Evolutionary conservation across 1,284 basidiomycete species (phyloP).

Genomic region (Blastosporella zonata): DNA sequence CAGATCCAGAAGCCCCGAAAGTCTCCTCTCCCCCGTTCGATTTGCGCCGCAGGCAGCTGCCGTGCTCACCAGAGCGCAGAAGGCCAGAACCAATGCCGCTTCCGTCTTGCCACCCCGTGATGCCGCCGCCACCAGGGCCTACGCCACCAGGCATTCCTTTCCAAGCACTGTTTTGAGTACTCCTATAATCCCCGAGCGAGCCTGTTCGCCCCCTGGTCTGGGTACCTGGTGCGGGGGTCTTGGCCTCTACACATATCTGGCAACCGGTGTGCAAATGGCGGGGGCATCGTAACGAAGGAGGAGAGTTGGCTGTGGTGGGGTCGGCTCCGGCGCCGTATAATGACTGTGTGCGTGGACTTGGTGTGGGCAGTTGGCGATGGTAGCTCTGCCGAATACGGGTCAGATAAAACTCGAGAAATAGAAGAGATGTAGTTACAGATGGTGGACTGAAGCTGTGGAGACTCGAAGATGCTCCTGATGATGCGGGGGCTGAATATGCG

Average conservation of each 20-base stretch:
- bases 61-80: constrained; percentile 47
- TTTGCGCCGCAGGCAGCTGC: constrained; percentile 55
- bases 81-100: constrained; percentile 69
- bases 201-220: constrained; percentile 15
- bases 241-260: constrained; percentile 68
- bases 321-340: constrained; percentile 63
- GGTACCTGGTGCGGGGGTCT: constrained; percentile 27
- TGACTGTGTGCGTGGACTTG: constrained; percentile 42
- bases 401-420: background rate
- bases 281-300: constrained; percentile 63
- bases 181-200: constrained; percentile 16
- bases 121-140: constrained; percentile 44
- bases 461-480: constrained; percentile 4
- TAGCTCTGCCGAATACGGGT: constrained; percentile 8
- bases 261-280: constrained; percentile 69
- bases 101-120: constrained; percentile 69
- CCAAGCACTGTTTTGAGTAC: constrained; percentile 22
- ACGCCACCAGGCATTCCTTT: constrained; percentile 32
- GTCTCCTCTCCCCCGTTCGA: constrained; percentile 14
- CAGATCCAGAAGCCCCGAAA: constrained; percentile 34
- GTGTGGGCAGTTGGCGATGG: constrained; percentile 16
- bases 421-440: constrained; percentile 13
- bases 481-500: constrained; percentile 1
- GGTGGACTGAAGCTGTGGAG: constrained; percentile 11
- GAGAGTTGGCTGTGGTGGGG: constrained; percentile 58